phyloP scores from a whole-genome alignment of 441 rosid species.

The Populus hybrid region DNA sequence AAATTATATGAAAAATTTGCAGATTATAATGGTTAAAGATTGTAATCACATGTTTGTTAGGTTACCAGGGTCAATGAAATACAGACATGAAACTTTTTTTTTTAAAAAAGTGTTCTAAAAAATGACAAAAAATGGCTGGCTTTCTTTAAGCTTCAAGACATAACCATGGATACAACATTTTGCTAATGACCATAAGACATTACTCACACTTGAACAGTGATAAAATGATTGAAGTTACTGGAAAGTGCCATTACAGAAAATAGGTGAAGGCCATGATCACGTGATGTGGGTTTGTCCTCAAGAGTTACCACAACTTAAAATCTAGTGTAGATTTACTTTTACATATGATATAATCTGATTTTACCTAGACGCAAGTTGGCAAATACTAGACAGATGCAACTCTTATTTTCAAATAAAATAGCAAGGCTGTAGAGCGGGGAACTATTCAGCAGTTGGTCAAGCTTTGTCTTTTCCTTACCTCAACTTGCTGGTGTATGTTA shows the following conservation, averaged over 20 bases:
- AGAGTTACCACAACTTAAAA: not conserved
- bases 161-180: not conserved
- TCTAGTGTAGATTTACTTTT: not conserved
- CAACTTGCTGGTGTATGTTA: too few relatives aligned
- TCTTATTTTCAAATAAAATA: not conserved
- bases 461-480: not conserved
- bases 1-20: not conserved
- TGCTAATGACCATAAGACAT: not conserved
- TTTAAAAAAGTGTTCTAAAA: too few relatives aligned
- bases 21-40: not conserved
- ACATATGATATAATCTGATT: not conserved
- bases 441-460: not conserved
- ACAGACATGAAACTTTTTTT: too few relatives aligned
- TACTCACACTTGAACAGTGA: not conserved
- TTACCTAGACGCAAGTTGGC: too few relatives aligned
- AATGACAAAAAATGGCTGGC: not conserved
- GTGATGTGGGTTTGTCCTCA: not conserved
- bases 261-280: not conserved
- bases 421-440: not conserved
- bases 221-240: not conserved
- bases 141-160: not conserved
- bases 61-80: too few relatives aligned
- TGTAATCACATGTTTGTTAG: not conserved
- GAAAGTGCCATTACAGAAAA: not conserved
- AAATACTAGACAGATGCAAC: too few relatives aligned